phyloP scores from a whole-genome alignment of 2,329 filamentous ascomycete species.

The Nemania serpens region DNA sequence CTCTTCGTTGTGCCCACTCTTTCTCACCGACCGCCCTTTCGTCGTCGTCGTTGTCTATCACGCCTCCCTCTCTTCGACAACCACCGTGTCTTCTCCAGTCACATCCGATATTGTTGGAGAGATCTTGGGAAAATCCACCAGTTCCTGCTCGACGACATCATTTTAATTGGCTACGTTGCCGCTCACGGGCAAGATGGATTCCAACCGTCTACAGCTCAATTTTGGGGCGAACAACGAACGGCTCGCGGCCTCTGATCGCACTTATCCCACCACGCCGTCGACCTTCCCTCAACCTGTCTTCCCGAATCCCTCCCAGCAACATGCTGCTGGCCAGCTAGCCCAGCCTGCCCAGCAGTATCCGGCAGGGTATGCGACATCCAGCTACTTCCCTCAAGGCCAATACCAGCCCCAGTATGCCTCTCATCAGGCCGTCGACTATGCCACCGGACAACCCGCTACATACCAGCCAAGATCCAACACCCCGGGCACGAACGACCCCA shows the following conservation, averaged over 20 bases:
- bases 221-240: conserved; percentile 69
- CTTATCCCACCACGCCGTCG: conserved; percentile 87
- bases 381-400: conserved; percentile 67
- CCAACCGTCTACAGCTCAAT: conserved; percentile 68
- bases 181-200: conserved; percentile 45
- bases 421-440: conserved; percentile 37
- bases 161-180: neutral
- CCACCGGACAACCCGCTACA: conserved; percentile 36
- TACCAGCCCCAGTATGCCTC: conserved; percentile 52
- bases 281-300: conserved; percentile 93
- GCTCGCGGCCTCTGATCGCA: conserved; percentile 66
- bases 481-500: conserved; percentile 75
- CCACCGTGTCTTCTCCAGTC: neutral
- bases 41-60: neutral
- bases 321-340: conserved; percentile 54
- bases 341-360: conserved; percentile 50
- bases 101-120: neutral
- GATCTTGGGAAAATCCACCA: too few relatives aligned
- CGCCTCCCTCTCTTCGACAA: neutral
- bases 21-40: conserved; percentile 5
- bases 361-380: conserved; percentile 52
- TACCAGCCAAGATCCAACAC: conserved; percentile 61
- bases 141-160: neutral
- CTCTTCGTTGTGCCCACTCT: neutral
- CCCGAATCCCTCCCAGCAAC: conserved; percentile 47